Percentiles rank a stretch among this genome's conserved stretches.
Evolutionary conservation across 352 stramenopile genomes (phyloP).

Genomic region (Ophiocytium majus): DNA sequence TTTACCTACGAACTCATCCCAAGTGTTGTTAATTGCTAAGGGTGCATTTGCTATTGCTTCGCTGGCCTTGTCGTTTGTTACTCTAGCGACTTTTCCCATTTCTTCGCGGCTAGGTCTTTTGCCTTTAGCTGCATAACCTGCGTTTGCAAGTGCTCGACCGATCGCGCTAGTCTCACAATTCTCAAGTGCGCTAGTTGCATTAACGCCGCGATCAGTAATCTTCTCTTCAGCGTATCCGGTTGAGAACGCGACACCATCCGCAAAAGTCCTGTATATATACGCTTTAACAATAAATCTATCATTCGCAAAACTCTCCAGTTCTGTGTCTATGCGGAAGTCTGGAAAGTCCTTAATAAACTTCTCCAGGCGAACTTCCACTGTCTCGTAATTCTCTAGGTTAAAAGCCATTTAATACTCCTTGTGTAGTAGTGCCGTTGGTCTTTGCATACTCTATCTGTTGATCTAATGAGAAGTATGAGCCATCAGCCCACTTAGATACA

Average conservation of each 20-base stretch:
- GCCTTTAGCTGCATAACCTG: conserved; percentile 12
- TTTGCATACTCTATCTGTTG: no score
- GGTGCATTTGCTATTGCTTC: neutral
- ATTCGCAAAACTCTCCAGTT: neutral
- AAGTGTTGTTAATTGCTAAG: neutral
- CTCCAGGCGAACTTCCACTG: conserved; percentile 9
- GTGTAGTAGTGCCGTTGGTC: no score
- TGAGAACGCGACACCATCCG: neutral
- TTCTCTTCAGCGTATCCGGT: conserved; percentile 3
- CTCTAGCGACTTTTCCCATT: neutral
- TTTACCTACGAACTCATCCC: neutral
- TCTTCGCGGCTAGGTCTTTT: conserved; percentile 13
- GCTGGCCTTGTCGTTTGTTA: neutral
- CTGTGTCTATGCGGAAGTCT: neutral
- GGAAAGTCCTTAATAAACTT: conserved; percentile 19
- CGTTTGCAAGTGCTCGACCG: conserved; percentile 10
- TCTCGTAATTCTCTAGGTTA: neutral
- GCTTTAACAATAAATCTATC: conserved; percentile 10
- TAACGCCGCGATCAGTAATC: neutral
- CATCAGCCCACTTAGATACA: no score
- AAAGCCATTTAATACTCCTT: no score
- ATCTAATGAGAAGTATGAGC: no score
- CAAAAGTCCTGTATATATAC: neutral
- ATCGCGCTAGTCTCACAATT: conserved; percentile 10
- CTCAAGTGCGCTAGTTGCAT: neutral